A percentile compares a stretch with the other conserved stretches of the same genome.
Conservation (phyloP, 148 eudicot genomes). For the Fagopyrum tataricum region DNA sequence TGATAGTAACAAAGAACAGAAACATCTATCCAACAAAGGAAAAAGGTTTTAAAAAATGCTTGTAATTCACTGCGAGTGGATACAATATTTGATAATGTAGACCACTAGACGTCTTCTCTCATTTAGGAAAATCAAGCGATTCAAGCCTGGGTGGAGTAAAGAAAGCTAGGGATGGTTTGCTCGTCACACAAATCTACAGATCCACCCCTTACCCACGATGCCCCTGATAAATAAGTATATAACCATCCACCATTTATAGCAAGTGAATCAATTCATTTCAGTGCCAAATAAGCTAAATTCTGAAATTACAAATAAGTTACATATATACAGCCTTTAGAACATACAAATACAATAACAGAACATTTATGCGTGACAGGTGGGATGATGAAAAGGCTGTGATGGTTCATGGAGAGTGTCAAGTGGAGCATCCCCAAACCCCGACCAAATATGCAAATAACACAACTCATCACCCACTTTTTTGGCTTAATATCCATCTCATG, state of each 20-base stretch:
- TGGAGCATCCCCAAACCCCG: neutral
- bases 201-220: neutral
- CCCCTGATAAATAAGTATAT: neutral
- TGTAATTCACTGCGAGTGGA: neutral
- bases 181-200: neutral
- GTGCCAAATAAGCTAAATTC: neutral
- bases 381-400: neutral
- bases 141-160: neutral
- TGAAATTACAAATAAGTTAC: neutral
- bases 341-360: neutral
- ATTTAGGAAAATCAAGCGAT: neutral
- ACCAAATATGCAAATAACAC: neutral
- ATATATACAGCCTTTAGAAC: neutral
- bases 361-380: neutral
- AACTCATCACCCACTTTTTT: neutral
- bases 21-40: neutral
- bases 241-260: neutral
- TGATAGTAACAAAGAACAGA: neutral
- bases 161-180: neutral
- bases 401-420: neutral
- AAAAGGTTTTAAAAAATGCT: neutral
- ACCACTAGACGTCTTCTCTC: neutral
- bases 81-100: neutral
- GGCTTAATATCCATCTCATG: neutral
- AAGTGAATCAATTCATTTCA: neutral